A percentile compares a stretch with the other conserved stretches of the same genome.
phyloP scores from a whole-genome alignment of 2,329 filamentous ascomycete species.

The Ophiostoma angusticollis region DNA sequence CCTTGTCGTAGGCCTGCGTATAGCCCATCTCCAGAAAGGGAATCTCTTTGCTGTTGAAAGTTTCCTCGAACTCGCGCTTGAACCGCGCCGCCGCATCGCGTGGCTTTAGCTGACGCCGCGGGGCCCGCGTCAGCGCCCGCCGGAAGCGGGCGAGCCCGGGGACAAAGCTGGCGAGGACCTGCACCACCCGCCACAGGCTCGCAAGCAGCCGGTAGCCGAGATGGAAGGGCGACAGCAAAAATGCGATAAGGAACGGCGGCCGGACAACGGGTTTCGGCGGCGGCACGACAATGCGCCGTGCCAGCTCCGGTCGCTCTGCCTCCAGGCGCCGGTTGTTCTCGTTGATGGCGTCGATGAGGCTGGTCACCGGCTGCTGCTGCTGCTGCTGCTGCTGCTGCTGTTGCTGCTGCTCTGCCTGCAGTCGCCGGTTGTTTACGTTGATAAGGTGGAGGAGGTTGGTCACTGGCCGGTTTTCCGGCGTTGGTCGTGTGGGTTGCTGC shows the following conservation, averaged over 20 bases:
- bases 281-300: slow-evolving; percentile 74
- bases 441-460: slow-evolving; percentile 20
- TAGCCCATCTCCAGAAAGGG: slow-evolving; percentile 82
- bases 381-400: not conserved
- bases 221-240: slow-evolving; percentile 72
- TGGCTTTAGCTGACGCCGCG: slow-evolving; percentile 60
- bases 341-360: not conserved
- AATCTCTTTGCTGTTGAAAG: slow-evolving; percentile 61
- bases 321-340: not conserved
- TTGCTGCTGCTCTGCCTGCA: not conserved
- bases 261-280: slow-evolving; percentile 49
- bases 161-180: slow-evolving; percentile 69
- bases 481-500: too few species aligned
- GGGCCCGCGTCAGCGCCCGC: slow-evolving; percentile 49
- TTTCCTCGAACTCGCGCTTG: slow-evolving; percentile 87
- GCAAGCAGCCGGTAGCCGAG: slow-evolving; percentile 62
- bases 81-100: slow-evolving; percentile 82
- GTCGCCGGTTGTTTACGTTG: slow-evolving; percentile 1
- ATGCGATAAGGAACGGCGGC: slow-evolving; percentile 61
- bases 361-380: not conserved
- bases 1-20: slow-evolving; percentile 77
- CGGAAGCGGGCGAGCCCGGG: slow-evolving; percentile 50
- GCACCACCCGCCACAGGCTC: slow-evolving; percentile 56
- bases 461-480: slow-evolving; percentile 49
- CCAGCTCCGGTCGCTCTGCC: slow-evolving; percentile 43